Conservation (phyloP, 768 basidiomycete genomes). For the Psilocybe cyanescens region DNA sequence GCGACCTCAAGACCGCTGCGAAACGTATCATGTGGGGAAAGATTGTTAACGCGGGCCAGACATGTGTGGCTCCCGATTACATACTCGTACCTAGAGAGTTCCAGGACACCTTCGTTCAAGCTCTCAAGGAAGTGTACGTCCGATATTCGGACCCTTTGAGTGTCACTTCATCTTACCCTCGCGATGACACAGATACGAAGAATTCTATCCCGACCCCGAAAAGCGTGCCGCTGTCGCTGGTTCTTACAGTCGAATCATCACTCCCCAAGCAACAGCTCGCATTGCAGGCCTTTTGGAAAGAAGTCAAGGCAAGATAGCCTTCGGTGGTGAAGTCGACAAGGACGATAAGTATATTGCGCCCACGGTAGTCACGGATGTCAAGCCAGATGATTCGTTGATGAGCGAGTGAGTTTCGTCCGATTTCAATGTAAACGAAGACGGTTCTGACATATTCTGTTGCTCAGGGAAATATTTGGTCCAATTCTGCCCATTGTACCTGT, state of each 20-base stretch:
- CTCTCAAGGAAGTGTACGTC: conserved; percentile 44
- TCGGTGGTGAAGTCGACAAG: conserved; percentile 67
- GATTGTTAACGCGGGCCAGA: conserved; percentile 74
- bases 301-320: conserved; percentile 66
- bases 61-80: conserved; percentile 70
- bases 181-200: conserved; percentile 42
- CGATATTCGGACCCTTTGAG: neutral
- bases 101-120: conserved; percentile 49
- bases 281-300: conserved; percentile 64
- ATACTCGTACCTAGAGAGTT: conserved; percentile 49
- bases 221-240: conserved; percentile 42
- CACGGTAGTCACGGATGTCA: conserved; percentile 70
- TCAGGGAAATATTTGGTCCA: conserved; percentile 86
- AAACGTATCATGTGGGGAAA: conserved; percentile 87
- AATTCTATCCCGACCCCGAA: conserved; percentile 59
- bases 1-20: conserved; percentile 67
- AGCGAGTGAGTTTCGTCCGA: conserved; percentile 56
- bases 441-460: neutral
- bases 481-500: conserved; percentile 77
- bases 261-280: conserved; percentile 49
- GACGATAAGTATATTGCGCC: conserved; percentile 68
- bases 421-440: neutral
- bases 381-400: conserved; percentile 72
- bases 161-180: neutral
- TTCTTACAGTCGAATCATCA: conserved; percentile 56